Conservation (phyloP, 768 basidiomycete species). For the Pholiota conissans region DNA sequence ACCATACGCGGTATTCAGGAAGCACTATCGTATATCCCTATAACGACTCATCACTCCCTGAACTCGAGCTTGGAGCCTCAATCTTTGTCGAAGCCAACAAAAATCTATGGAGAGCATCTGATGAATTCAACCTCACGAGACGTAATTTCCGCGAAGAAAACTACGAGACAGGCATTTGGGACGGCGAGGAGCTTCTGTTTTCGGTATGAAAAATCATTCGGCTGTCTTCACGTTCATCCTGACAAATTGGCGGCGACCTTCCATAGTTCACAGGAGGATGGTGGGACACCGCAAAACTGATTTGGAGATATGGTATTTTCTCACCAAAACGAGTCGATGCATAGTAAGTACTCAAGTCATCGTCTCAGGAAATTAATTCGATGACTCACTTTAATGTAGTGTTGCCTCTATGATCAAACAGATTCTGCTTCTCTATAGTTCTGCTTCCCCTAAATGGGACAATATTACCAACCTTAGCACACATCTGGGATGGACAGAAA, state of each 20-base stretch:
- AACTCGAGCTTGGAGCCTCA: slow-evolving; percentile 84
- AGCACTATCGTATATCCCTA: slow-evolving; percentile 80
- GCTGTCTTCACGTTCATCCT: not conserved
- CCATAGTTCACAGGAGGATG: slow-evolving; percentile 53
- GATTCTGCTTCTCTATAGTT: slow-evolving; percentile 57
- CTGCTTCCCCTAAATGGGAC: slow-evolving; percentile 58
- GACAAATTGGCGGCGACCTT: no score
- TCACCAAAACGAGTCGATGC: slow-evolving; percentile 58
- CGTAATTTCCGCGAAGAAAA: slow-evolving; percentile 45
- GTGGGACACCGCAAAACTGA: slow-evolving; percentile 72
- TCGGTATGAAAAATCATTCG: slow-evolving; percentile 42
- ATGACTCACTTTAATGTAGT: slow-evolving; percentile 30
- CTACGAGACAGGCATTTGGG: slow-evolving; percentile 74
- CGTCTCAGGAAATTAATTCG: not conserved
- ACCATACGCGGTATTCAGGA: slow-evolving; percentile 43
- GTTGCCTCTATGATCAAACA: slow-evolving; percentile 54
- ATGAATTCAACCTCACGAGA: slow-evolving; percentile 75
- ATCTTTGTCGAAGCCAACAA: slow-evolving; percentile 81
- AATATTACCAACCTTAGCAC: slow-evolving; percentile 59
- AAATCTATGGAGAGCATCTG: slow-evolving; percentile 68
- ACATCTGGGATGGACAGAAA: slow-evolving; percentile 46
- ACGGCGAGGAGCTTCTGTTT: slow-evolving; percentile 72
- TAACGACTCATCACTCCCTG: slow-evolving; percentile 52
- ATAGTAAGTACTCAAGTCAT: slow-evolving; percentile 38
- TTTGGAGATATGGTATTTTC: slow-evolving; percentile 76